Conservation (phyloP, 345 rosid genomes). For the Gynandropsis gynandra region DNA sequence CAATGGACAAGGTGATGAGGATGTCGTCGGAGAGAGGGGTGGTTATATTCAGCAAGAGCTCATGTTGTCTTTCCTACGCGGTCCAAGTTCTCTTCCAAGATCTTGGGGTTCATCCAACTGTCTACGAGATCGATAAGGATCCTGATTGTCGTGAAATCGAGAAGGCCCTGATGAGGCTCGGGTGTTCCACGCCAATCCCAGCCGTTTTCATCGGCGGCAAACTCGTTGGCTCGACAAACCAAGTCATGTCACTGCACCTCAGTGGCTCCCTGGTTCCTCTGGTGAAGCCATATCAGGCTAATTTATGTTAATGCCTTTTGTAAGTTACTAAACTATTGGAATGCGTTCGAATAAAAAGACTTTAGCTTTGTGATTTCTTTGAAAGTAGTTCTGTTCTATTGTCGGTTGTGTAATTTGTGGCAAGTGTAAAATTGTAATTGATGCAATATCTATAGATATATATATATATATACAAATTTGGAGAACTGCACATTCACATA, state of each 20-base stretch:
- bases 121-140: slow-evolving; percentile 64
- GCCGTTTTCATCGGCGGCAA: slow-evolving; percentile 74
- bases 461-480: too few species aligned
- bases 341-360: slow-evolving; percentile 13
- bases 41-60: slow-evolving; percentile 72
- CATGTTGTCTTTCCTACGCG: slow-evolving; percentile 69
- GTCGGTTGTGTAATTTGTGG: slow-evolving; percentile 11
- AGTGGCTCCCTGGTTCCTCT: slow-evolving; percentile 48
- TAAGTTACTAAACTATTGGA: neutral
- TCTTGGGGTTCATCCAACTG: slow-evolving; percentile 50
- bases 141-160: slow-evolving; percentile 66
- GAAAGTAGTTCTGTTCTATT: slow-evolving; percentile 9
- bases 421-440: slow-evolving; percentile 2
- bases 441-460: too few species aligned
- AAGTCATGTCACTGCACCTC: slow-evolving; percentile 73
- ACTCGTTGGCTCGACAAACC: slow-evolving; percentile 67
- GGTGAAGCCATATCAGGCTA: slow-evolving; percentile 47
- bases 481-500: too few species aligned
- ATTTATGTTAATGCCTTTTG: slow-evolving; percentile 16
- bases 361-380: neutral
- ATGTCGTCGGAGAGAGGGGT: slow-evolving; percentile 56
- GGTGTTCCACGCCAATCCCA: slow-evolving; percentile 56
- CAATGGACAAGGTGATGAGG: slow-evolving; percentile 53
- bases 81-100: slow-evolving; percentile 62
- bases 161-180: slow-evolving; percentile 63